Evolutionary conservation across 108 stramenopile genomes (phyloP).

Genomic region (Cyclostephanos tholiformis): DNA sequence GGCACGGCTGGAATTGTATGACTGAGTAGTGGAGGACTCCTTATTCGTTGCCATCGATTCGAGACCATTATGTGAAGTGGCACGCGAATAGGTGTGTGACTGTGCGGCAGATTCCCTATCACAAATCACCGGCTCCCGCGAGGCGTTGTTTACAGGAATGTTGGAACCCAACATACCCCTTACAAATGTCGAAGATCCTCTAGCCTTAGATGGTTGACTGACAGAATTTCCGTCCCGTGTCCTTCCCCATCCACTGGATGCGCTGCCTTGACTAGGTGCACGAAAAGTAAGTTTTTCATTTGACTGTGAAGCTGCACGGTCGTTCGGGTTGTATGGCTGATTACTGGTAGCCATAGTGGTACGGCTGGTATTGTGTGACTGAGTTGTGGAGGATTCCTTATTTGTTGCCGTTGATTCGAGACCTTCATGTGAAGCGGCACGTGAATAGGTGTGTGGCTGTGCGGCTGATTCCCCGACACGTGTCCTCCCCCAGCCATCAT

Average conservation of each 20-base stretch:
- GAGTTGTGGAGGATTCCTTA: too few species aligned
- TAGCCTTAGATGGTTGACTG: conserved; percentile 4
- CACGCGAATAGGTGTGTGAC: neutral
- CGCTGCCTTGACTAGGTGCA: neutral
- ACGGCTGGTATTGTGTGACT: too few species aligned
- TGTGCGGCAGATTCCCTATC: neutral
- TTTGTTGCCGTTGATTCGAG: neutral
- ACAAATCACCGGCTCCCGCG: neutral
- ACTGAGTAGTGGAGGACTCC: neutral
- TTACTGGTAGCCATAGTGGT: too few species aligned
- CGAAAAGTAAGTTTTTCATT: neutral
- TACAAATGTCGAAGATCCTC: conserved; percentile 6
- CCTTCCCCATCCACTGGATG: conserved; percentile 11
- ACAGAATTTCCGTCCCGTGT: conserved; percentile 1
- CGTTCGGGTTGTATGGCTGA: too few species aligned
- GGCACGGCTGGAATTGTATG: neutral
- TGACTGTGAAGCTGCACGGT: neutral
- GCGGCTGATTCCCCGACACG: conserved; percentile 8
- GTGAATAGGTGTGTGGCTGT: neutral
- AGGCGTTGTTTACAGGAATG: conserved; percentile 3
- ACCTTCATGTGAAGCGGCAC: neutral
- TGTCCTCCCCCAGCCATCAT: conserved; percentile 10
- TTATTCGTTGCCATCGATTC: neutral
- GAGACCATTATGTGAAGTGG: neutral
- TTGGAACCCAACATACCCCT: conserved; percentile 5